Evolutionary conservation across 106 monocot genomes (phyloP).

Genomic region (Acorus gramineus): DNA sequence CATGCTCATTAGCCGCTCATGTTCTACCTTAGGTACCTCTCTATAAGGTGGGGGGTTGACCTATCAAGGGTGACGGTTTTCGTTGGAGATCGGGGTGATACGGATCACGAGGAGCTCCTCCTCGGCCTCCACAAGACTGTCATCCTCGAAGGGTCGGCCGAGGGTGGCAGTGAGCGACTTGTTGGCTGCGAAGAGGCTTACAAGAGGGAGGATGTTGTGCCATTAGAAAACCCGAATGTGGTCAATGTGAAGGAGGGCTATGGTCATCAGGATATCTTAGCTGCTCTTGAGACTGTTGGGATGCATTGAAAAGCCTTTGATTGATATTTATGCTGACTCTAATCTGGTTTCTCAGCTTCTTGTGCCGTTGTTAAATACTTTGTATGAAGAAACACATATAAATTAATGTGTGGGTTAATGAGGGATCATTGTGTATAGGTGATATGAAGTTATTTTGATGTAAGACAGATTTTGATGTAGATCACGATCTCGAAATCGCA

Average conservation of each 20-base stretch:
- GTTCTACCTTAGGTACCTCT: conserved; percentile 33
- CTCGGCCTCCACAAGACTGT: conserved; percentile 50
- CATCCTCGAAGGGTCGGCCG: conserved; percentile 21
- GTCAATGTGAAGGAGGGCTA: conserved; percentile 13
- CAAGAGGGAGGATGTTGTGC: conserved; percentile 48
- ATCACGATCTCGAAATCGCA: too few species aligned
- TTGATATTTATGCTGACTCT: too few species aligned
- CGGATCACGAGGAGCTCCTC: conserved; percentile 46
- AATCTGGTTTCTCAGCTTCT: too few species aligned
- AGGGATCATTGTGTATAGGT: too few species aligned
- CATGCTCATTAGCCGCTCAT: too few species aligned
- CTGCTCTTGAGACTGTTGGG: too few species aligned
- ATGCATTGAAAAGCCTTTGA: too few species aligned
- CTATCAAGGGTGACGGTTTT: conserved; percentile 37
- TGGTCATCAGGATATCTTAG: conserved; percentile 7
- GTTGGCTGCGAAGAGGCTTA: conserved; percentile 46
- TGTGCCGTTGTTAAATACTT: too few species aligned
- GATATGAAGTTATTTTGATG: too few species aligned
- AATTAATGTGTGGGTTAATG: too few species aligned
- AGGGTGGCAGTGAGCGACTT: conserved; percentile 37
- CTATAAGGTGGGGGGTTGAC: conserved; percentile 50
- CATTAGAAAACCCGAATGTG: conserved; percentile 25
- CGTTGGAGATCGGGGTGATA: conserved; percentile 63
- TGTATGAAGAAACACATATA: too few species aligned
- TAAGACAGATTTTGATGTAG: too few species aligned